These are phyloP conservation scores for Thinopyrum obtusiflorum DNA, from an alignment of 202 grass and related monocot species.

Conservation along the genomic window DNA sequence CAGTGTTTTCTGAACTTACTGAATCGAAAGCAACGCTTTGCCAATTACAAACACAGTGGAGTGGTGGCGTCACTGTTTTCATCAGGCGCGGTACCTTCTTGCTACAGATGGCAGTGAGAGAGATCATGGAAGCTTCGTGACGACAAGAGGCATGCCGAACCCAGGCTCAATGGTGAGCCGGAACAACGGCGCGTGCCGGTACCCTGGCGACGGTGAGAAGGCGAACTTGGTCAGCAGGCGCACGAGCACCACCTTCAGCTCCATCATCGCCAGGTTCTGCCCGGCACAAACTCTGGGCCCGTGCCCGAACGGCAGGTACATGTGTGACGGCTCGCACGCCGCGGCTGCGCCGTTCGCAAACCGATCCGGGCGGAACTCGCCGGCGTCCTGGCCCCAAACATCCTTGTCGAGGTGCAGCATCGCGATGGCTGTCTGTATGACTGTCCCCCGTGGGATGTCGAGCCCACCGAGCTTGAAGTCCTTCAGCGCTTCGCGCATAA, in stretches of 20 bases:
- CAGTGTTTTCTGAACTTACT: too few species aligned
- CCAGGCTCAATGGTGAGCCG: slow-evolving; percentile 55
- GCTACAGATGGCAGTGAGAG: background rate
- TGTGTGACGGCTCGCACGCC: slow-evolving; percentile 48
- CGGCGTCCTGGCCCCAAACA: slow-evolving; percentile 46
- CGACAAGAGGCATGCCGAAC: slow-evolving; percentile 26
- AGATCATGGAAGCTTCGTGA: slow-evolving; percentile 8
- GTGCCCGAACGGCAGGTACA: slow-evolving; percentile 61
- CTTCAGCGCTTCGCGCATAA: too few species aligned
- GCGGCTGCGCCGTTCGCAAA: slow-evolving; percentile 39
- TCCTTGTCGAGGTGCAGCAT: slow-evolving; percentile 50
- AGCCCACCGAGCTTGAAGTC: too few species aligned
- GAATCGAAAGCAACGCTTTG: background rate
- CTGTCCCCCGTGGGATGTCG: slow-evolving; percentile 32
- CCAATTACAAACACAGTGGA: background rate
- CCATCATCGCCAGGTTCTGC: slow-evolving; percentile 15
- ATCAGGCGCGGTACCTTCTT: background rate
- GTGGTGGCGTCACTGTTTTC: too few species aligned
- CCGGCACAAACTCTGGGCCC: slow-evolving; percentile 50
- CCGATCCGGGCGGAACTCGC: slow-evolving; percentile 44
- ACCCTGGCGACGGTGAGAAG: too few species aligned
- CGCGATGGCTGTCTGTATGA: slow-evolving; percentile 21
- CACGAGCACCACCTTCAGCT: too few species aligned
- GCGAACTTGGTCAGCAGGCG: too few species aligned
- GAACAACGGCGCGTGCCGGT: slow-evolving; percentile 42